Evolutionary conservation across 306 rosid genomes (phyloP).

Genomic region (Vigna mungo): DNA sequence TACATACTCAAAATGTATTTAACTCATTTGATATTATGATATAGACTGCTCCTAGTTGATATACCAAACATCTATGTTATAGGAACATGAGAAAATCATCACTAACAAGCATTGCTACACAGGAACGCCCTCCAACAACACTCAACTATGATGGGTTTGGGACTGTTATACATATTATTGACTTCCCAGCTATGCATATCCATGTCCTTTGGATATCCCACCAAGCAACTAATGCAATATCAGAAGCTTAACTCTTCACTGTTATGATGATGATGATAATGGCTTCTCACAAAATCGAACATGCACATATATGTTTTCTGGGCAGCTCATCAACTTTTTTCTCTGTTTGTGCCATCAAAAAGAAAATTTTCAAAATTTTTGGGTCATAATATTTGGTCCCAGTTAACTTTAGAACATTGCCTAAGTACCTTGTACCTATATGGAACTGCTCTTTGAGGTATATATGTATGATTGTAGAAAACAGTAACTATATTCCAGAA

Average conservation of each 20-base stretch:
- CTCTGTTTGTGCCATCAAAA: slow-evolving; percentile 59
- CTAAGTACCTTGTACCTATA: background rate
- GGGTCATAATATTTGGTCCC: background rate
- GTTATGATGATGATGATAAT: slow-evolving; percentile 6
- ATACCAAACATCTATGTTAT: slow-evolving; percentile 59
- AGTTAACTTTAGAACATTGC: slow-evolving; percentile 19
- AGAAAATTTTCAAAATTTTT: slow-evolving; percentile 33
- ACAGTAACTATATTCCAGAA: slow-evolving; percentile 27
- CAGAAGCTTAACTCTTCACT: slow-evolving; percentile 49
- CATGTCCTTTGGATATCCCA: slow-evolving; percentile 49
- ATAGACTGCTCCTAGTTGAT: slow-evolving; percentile 57
- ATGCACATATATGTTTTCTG: slow-evolving; percentile 73
- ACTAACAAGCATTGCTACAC: slow-evolving; percentile 59
- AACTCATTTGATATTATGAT: slow-evolving; percentile 44
- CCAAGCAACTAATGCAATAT: slow-evolving; percentile 50
- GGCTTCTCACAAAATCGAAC: slow-evolving; percentile 75
- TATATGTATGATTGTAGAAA: background rate
- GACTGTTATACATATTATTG: slow-evolving; percentile 65
- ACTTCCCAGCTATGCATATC: slow-evolving; percentile 53
- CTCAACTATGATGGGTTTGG: slow-evolving; percentile 51
- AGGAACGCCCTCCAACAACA: slow-evolving; percentile 58
- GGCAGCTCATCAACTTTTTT: slow-evolving; percentile 77
- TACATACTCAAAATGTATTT: no score
- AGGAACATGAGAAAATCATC: slow-evolving; percentile 51
- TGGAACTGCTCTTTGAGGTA: background rate